Conservation (phyloP, 345 rosid species). For the Syzygium jambos region DNA sequence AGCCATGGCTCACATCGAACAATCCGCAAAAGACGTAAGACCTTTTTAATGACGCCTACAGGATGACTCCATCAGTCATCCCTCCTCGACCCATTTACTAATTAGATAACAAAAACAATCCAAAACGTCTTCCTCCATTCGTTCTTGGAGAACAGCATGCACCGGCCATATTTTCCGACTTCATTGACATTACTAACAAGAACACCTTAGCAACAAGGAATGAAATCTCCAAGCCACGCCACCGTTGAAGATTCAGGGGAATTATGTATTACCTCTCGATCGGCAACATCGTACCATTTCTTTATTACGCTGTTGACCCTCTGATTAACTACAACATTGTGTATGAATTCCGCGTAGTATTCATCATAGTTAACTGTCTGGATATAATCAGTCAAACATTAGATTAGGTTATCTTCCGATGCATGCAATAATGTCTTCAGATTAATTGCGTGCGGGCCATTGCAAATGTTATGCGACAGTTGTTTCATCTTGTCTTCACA, state of each 20-base stretch:
- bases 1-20: background rate
- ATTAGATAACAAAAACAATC: background rate
- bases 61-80: background rate
- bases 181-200: background rate
- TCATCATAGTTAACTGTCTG: background rate
- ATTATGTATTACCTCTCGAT: background rate
- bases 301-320: background rate
- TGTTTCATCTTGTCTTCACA: background rate
- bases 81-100: background rate
- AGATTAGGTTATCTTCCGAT: background rate
- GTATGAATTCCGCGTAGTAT: background rate
- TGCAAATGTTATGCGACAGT: background rate
- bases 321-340: background rate
- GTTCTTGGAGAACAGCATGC: background rate
- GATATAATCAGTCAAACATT: background rate
- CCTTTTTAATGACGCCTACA: background rate
- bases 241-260: background rate
- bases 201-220: background rate
- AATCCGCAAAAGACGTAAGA: rapidly evolving
- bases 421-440: background rate
- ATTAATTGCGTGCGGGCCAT: background rate
- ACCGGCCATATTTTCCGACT: background rate
- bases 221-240: background rate
- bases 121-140: background rate
- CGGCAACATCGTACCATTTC: background rate